Percentiles rank a stretch among this genome's conserved stretches.
These are phyloP conservation scores for Senecio squalidus DNA, from an alignment of 140 eudicot species.

Conservation along the genomic window DNA sequence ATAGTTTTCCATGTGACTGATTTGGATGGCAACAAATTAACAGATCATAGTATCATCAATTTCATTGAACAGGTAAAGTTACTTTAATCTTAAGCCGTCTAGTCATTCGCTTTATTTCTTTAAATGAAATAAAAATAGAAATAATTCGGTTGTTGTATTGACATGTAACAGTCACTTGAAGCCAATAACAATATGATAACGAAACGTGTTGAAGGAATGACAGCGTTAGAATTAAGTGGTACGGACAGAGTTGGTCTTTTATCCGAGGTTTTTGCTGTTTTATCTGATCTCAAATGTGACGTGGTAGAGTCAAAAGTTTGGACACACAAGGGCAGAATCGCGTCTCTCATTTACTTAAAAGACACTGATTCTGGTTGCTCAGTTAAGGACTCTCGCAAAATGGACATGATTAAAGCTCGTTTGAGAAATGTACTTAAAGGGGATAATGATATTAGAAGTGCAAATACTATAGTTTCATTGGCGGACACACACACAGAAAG, in stretches of 20 bases:
- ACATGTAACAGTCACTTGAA: constrained; percentile 45
- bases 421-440: constrained; percentile 66
- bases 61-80: no score
- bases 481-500: constrained; percentile 61
- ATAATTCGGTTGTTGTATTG: neutral
- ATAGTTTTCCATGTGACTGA: no score
- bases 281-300: no score
- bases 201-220: constrained; percentile 37
- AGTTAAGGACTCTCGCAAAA: constrained; percentile 38
- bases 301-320: constrained; percentile 68
- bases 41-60: no score
- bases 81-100: no score
- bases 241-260: no score
- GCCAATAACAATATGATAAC: constrained; percentile 32
- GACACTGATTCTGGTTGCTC: constrained; percentile 43
- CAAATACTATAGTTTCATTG: constrained; percentile 43
- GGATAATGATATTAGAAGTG: constrained; percentile 56
- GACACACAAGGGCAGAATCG: constrained; percentile 74
- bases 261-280: constrained; percentile 62
- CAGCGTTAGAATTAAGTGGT: constrained; percentile 59
- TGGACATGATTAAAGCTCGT: constrained; percentile 29
- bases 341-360: constrained; percentile 50
- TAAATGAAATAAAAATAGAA: no score
- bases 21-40: no score
- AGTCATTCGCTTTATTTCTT: no score